Evolutionary conservation across 768 basidiomycete species (phyloP), one percentile per base, ranked within the genome.

Genomic region (Candolleomyces efflorescens): DNA sequence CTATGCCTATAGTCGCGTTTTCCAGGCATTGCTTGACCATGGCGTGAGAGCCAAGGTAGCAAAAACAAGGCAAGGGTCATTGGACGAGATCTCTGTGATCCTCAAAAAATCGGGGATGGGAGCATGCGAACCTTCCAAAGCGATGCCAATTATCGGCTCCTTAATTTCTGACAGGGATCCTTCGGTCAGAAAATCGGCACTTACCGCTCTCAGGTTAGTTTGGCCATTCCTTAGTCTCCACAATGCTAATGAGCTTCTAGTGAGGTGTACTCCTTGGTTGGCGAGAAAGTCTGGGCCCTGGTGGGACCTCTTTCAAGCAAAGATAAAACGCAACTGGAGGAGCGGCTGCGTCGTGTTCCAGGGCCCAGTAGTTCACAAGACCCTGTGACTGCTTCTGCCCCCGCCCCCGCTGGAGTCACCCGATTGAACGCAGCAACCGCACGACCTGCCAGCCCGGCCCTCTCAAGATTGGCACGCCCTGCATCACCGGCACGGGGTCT

Each of bases 301-400:
- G 89, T 94, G 45, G 92, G 92, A 1, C 63, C 78, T 9, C 74
- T 97, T 26, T 81, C 87, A 46, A 76, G 89, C 4, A 96, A 96
- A 69, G 94, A 95, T 66, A 94, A 90, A 66, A 93, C 92, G 9
- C 92, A 94, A 65, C 81, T 97, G 27, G 94, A 96, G 70, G 94
- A 95, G 66, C 83, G 92, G 7, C 73, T 97, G 26, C 87, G 90
- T 47, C 87, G 92, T 36, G 83, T 92, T n/a, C 76, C 86, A 27
- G 87, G 87, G 5, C 83, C 88, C 32, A 82, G 32, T 32, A 32
- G 82, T 62, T 75, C 74, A 27, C 73, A 73, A 61, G 76, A 78
- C 15, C 38, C 55, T 18, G 37, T 59, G 7, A 5, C 43, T 13
- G 47, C 59, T 5, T 66, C 75, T 12, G 66, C 73, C 11, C 72